Conservation (phyloP, 176 grass and related monocot genomes). For the Typha latifolia region DNA sequence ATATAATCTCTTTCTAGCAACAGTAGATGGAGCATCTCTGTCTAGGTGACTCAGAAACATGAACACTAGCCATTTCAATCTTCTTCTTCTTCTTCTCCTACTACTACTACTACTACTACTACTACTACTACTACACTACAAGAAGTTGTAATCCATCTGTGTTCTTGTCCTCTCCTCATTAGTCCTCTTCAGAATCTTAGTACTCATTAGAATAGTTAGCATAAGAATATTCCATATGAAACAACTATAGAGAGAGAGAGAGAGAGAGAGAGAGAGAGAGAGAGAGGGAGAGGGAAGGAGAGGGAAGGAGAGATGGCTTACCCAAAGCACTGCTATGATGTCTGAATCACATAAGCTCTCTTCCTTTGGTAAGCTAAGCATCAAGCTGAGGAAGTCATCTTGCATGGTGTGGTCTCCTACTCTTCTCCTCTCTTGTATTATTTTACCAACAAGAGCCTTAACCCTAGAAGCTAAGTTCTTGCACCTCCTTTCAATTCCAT, state of each 20-base stretch:
- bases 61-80: too few species aligned
- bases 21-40: too few species aligned
- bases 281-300: background rate
- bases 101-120: too few species aligned
- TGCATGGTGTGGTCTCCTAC: background rate
- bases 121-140: background rate
- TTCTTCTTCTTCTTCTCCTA: too few species aligned
- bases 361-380: slow-evolving; percentile 26
- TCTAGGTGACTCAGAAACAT: too few species aligned
- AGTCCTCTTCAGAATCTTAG: background rate
- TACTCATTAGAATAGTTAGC: background rate
- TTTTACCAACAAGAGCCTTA: slow-evolving; percentile 24
- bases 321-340: slow-evolving; percentile 36
- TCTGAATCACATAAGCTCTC: slow-evolving; percentile 26
- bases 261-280: background rate
- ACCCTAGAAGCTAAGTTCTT: slow-evolving; percentile 16
- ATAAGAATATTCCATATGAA: background rate
- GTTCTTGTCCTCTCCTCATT: background rate
- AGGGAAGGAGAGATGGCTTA: slow-evolving; percentile 5
- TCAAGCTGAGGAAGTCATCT: slow-evolving; percentile 25
- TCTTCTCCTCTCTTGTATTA: slow-evolving; percentile 24
- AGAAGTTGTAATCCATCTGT: background rate
- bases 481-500: slow-evolving; percentile 19
- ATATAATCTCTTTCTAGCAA: too few species aligned
- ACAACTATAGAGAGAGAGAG: background rate